These are phyloP conservation scores for Staphylotrichum tortipilum DNA, from an alignment of 495 filamentous ascomycete species.

Conservation along the genomic window DNA sequence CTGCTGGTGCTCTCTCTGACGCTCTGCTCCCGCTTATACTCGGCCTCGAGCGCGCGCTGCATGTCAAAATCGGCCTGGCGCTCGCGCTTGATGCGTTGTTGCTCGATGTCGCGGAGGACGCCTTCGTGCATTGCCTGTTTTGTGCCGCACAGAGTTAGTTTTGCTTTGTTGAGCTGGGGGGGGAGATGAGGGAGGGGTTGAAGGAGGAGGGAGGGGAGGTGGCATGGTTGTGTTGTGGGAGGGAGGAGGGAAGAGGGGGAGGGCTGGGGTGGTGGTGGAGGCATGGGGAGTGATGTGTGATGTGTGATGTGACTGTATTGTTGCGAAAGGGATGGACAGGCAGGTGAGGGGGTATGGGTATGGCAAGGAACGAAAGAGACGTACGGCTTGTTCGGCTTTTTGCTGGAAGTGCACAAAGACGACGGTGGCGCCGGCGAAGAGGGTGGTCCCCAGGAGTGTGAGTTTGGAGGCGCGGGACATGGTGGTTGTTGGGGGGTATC, in stretches of 20 bases:
- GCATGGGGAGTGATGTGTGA: background rate
- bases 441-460: slow-evolving; percentile 68
- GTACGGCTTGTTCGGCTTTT: slow-evolving; percentile 74
- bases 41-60: slow-evolving; percentile 74
- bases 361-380: no score
- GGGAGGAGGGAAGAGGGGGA: slow-evolving; percentile 32
- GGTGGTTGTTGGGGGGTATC: slow-evolving; percentile 5
- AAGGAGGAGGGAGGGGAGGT: background rate
- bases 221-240: background rate
- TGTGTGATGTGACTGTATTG: no score
- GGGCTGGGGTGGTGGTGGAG: background rate
- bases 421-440: slow-evolving; percentile 67
- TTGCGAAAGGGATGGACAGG: no score
- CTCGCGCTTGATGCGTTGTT: slow-evolving; percentile 79
- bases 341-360: no score
- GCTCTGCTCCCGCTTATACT: slow-evolving; percentile 79
- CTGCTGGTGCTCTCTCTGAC: slow-evolving; percentile 29
- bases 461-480: slow-evolving; percentile 90
- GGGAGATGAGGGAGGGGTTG: background rate
- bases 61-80: slow-evolving; percentile 89
- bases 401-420: slow-evolving; percentile 85
- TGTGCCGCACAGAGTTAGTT: no score
- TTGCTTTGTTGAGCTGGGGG: background rate
- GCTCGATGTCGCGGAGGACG: slow-evolving; percentile 90
- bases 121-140: slow-evolving; percentile 98